A percentile compares a stretch with the other conserved stretches of the same genome.
These are phyloP conservation scores for Ophiocordyceps sinensis DNA, from an alignment of 2,329 filamentous ascomycete species.

Conservation along the genomic window DNA sequence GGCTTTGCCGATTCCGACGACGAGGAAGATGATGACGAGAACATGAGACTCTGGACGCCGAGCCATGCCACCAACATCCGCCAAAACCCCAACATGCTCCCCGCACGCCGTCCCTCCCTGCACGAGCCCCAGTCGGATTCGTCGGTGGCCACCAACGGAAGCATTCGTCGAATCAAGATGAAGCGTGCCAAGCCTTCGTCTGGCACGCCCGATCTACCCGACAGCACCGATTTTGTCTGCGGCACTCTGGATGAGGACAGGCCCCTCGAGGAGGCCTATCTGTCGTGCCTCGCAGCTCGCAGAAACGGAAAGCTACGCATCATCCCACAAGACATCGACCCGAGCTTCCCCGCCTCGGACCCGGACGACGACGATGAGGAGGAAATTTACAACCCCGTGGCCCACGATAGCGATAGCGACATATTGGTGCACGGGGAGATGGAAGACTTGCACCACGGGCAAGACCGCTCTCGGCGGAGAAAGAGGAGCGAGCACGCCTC, in stretches of 20 bases:
- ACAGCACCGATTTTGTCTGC: constrained; percentile 98
- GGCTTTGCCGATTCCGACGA: constrained; percentile 57
- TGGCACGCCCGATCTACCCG: constrained; percentile 70
- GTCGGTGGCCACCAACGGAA: constrained; percentile 34
- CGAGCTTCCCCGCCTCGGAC: constrained; percentile 91
- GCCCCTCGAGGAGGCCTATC: constrained; percentile 84
- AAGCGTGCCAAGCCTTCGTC: constrained; percentile 13
- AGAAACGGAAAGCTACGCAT: constrained; percentile 66
- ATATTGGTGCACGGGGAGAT: constrained; percentile 59
- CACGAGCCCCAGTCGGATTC: constrained; percentile 43
- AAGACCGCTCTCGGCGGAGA: constrained; percentile 31
- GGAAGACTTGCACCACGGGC: constrained; percentile 48
- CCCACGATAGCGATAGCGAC: constrained; percentile 51
- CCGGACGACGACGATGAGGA: constrained; percentile 75
- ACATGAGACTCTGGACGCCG: constrained; percentile 40
- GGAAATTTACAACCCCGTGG: constrained; percentile 42
- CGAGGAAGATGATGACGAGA: constrained; percentile 53
- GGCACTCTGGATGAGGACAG: constrained; percentile 93
- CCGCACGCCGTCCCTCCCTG: constrained; percentile 21
- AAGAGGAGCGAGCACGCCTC: constrained; percentile 36
- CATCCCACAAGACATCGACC: constrained; percentile 94
- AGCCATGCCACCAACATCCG: constrained; percentile 24
- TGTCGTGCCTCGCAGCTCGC: constrained; percentile 68
- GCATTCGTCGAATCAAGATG: constrained; percentile 13
- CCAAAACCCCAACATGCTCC: constrained; percentile 18